These are phyloP conservation scores for Madurella fahalii DNA, from an alignment of 2,329 filamentous ascomycete species.

Conservation along the genomic window DNA sequence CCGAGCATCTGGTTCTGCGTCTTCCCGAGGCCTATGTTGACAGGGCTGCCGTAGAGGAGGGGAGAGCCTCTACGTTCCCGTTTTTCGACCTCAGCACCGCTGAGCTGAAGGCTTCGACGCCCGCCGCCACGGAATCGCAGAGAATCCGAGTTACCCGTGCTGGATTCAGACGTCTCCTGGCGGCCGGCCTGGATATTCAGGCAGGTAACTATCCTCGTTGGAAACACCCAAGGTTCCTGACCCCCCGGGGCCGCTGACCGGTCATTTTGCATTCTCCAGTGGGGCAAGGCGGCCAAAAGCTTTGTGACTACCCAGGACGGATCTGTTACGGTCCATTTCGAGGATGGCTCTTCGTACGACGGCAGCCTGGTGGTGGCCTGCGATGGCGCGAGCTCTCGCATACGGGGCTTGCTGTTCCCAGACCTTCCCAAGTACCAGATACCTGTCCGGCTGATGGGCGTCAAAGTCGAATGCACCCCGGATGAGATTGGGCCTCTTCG, in stretches of 20 bases:
- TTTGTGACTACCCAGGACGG: conserved; percentile 32
- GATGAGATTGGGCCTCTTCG: conserved; percentile 40
- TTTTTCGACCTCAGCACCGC: conserved; percentile 54
- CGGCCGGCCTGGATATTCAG: conserved; percentile 44
- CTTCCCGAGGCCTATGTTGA: conserved; percentile 52
- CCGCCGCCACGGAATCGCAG: conserved; percentile 40
- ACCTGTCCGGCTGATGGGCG: conserved; percentile 47
- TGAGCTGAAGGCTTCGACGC: conserved; percentile 38
- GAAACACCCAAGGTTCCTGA: not conserved
- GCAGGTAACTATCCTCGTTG: conserved; percentile 26
- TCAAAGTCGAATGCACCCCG: conserved; percentile 38
- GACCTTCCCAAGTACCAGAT: conserved; percentile 36
- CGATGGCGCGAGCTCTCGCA: conserved; percentile 46
- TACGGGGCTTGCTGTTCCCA: conserved; percentile 37
- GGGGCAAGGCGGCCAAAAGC: conserved; percentile 35
- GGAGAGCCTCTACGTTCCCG: conserved; percentile 46
- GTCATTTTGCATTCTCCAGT: conserved; percentile 28
- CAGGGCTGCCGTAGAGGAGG: conserved; percentile 43
- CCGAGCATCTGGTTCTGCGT: conserved; percentile 40
- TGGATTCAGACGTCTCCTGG: conserved; percentile 43
- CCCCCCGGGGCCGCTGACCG: not conserved
- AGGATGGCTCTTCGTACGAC: conserved; percentile 39
- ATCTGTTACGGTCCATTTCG: conserved; percentile 41
- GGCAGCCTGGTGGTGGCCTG: conserved; percentile 47
- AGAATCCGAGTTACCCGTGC: conserved; percentile 47